Evolutionary conservation across 2,329 filamentous ascomycete genomes (phyloP).

Genomic region (Shiraia bambusicola): DNA sequence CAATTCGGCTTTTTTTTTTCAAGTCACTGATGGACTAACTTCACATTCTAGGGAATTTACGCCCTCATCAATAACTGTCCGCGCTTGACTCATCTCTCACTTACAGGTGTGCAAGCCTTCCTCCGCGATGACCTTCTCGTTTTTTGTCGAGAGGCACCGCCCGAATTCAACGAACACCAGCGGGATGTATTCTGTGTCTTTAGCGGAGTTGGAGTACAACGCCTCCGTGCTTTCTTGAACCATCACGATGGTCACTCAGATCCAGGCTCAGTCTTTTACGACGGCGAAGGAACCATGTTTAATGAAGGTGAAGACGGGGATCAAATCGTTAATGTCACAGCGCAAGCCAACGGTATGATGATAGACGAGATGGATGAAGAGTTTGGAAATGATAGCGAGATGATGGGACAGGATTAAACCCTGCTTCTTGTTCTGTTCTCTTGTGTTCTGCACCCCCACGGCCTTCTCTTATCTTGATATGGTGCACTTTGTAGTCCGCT

Average conservation of each 20-base stretch:
- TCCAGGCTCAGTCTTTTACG: slow-evolving; percentile 17
- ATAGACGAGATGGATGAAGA: slow-evolving; percentile 48
- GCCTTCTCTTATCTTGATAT: background rate
- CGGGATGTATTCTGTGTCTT: slow-evolving; percentile 97
- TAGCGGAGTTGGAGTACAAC: slow-evolving; percentile 78
- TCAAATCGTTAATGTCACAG: slow-evolving; percentile 40
- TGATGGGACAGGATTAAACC: slow-evolving; percentile 39
- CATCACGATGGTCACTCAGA: slow-evolving; percentile 33
- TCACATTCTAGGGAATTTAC: slow-evolving; percentile 79
- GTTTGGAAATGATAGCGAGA: slow-evolving; percentile 50
- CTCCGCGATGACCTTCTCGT: slow-evolving; percentile 78
- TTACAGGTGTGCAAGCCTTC: slow-evolving; percentile 92
- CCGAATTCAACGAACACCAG: slow-evolving; percentile 95
- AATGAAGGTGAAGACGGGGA: slow-evolving; percentile 38
- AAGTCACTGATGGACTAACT: slow-evolving; percentile 6
- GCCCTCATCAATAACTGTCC: slow-evolving; percentile 86
- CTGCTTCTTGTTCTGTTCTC: background rate
- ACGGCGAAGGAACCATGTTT: slow-evolving; percentile 34
- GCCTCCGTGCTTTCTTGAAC: slow-evolving; percentile 78
- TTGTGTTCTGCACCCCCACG: background rate
- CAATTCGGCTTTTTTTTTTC: background rate
- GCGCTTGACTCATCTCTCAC: slow-evolving; percentile 86
- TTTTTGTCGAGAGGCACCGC: slow-evolving; percentile 84
- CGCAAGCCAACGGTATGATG: slow-evolving; percentile 40
- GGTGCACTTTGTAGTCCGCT: background rate